Evolutionary conservation across 1,139 yeast species (phyloP).

Genomic region (Kodamaea fungicola): DNA sequence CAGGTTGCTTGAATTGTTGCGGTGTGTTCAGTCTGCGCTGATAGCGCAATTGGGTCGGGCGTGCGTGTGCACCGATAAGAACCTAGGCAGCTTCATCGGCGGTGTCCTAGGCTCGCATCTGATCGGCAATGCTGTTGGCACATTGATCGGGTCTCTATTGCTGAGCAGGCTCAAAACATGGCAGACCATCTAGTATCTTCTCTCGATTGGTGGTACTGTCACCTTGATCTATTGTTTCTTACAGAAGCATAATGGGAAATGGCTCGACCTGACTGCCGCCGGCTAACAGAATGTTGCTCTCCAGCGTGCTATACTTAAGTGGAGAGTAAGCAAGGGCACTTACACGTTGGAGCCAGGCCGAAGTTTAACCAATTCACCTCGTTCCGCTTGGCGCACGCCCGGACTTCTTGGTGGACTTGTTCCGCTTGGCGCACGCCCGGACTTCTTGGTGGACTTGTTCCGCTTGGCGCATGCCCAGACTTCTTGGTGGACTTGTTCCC

Average conservation of each 20-base stretch:
- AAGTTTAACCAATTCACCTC: slow-evolving; percentile 26
- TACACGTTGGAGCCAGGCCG: slow-evolving; percentile 18
- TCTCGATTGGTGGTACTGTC: slow-evolving; percentile 35
- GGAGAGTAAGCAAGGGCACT: slow-evolving; percentile 24
- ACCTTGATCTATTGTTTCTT: slow-evolving; percentile 23
- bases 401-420: too few relatives aligned
- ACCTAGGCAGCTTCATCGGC: slow-evolving; percentile 41
- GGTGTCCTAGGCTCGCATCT: slow-evolving; percentile 32
- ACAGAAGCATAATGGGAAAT: slow-evolving; percentile 42
- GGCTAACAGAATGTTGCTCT: slow-evolving; percentile 22
- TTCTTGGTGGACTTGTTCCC: slow-evolving; percentile 28
- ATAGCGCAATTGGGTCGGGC: slow-evolving; percentile 40
- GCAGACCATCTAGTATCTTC: slow-evolving; percentile 37
- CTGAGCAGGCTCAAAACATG: slow-evolving; percentile 27
- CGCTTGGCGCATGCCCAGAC: slow-evolving; percentile 15
- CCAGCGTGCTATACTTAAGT: slow-evolving; percentile 22
- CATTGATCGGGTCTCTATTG: slow-evolving; percentile 35
- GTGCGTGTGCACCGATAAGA: slow-evolving; percentile 32
- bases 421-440: too few relatives aligned
- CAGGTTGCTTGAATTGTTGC: slow-evolving; percentile 32
- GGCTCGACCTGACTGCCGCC: slow-evolving; percentile 29
- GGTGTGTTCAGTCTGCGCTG: slow-evolving; percentile 40
- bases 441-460: too few relatives aligned
- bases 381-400: slow-evolving; percentile 28
- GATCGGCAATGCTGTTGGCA: slow-evolving; percentile 40